Conservation (phyloP, 768 basidiomycete genomes). For the Macrolepiota fuliginosa region DNA sequence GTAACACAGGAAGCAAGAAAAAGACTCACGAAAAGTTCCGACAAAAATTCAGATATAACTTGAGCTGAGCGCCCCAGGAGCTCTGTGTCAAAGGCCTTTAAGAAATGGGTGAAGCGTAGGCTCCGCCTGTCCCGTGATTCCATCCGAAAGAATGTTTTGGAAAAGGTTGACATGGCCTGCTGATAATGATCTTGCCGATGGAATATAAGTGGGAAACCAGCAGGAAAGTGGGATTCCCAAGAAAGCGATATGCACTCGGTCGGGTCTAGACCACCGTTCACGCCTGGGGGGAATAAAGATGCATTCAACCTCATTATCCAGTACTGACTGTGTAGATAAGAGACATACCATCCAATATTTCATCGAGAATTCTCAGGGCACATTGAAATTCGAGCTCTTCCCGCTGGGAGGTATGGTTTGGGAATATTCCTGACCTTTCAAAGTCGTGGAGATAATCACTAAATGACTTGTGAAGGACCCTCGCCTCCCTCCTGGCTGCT, state of each 20-base stretch:
- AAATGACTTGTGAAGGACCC: background rate
- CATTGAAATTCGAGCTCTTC: background rate
- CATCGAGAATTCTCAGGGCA: background rate
- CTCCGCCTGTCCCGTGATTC: too few species aligned
- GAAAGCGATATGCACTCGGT: background rate
- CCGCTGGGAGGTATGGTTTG: background rate
- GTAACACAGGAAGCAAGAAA: too few species aligned
- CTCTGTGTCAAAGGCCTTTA: too few species aligned
- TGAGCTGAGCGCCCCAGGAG: too few species aligned
- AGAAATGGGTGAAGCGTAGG: too few species aligned
- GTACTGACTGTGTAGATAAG: background rate
- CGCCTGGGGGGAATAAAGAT: background rate
- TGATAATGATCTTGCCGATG: too few species aligned
- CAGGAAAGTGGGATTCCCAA: background rate
- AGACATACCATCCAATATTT: background rate
- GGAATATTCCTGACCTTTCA: background rate
- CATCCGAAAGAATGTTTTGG: too few species aligned
- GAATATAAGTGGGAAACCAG: too few species aligned
- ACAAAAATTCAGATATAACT: too few species aligned
- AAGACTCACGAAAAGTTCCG: too few species aligned
- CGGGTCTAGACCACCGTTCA: background rate
- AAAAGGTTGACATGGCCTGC: too few species aligned
- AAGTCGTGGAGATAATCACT: background rate
- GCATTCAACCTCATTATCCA: background rate
- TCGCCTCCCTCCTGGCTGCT: background rate